Evolutionary conservation across 1,284 basidiomycete genomes (phyloP), one percentile per base, ranked within the genome.

Genomic region (Taiwanofungus camphoratus): DNA sequence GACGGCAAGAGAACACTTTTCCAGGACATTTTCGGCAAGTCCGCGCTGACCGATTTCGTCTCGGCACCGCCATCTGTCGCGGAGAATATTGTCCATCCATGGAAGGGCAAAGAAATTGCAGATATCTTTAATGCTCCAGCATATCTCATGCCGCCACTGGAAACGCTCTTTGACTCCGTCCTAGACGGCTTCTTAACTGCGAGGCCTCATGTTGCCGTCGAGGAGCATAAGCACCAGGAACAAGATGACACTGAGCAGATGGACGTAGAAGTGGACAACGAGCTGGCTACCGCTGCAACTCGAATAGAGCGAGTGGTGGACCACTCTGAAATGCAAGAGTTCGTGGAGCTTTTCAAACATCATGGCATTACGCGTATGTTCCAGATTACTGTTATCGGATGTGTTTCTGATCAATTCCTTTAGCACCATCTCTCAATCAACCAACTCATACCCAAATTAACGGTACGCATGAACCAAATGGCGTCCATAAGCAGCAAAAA

Each of bases 1-100:
- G 53, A 48, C 8, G 45, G 47, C 12, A 77, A 66, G 46, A 71
- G 73, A 49, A 84, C 86, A 12, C 63, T 93, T 5, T 89, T 92
- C 63, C 82, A 89, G 55, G 89, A 92, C 55, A 84, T 92, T 48
- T 92, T 92, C 55, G 90, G 89, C 36, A 69, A 73, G 44, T 76
- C 82, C 30, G 78, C 78, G 9, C 73, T 87, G 48, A 51, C 65
- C 12, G 65, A 68, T 37, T 45, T 59, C 22, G 49, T 61, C 3
- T 49, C 52, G 27, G 41, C 51, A 13, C 39, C 53, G 21, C 51
- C 59, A 8, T 44, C 52, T 16, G 43, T 57, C 30, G 42, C 50
- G 6, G 26, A 42, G 18, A 49, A 46, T 12, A 39, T 53, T 31
- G 47, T 55, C 24, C 53, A 64, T 42, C 55, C 62, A 29, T 66